Percentiles rank a stretch among this genome's conserved stretches.
Evolutionary conservation across 2,329 filamentous ascomycete genomes (phyloP).

Genomic region (Diaporthe capsici): DNA sequence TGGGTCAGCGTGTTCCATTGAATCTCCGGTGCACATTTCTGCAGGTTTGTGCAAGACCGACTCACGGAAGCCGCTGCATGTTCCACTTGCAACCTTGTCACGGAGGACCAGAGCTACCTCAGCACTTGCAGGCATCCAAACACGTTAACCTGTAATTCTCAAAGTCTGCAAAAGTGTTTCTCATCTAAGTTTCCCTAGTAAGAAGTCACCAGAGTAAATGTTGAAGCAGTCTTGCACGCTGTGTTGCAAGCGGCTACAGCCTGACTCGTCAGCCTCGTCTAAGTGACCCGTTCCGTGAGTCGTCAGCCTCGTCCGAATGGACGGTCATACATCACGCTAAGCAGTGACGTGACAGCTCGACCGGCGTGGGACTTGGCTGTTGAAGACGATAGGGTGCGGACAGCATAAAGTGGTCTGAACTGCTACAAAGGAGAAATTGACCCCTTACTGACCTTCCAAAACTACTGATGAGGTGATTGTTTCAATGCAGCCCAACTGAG

Average conservation of each 20-base stretch:
- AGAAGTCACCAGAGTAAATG: neutral
- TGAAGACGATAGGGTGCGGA: too few species aligned
- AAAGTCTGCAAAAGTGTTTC: neutral
- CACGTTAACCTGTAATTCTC: too few species aligned
- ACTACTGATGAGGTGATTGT: neutral
- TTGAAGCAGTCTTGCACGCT: neutral
- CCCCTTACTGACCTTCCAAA: too few species aligned
- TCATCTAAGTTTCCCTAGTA: neutral
- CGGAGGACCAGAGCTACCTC: neutral
- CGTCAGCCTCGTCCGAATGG: neutral
- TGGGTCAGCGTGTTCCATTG: neutral
- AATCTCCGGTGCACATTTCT: neutral
- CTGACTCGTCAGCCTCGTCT: slow-evolving; percentile 15
- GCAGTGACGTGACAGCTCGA: neutral
- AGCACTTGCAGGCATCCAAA: neutral
- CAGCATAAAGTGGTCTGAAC: too few species aligned
- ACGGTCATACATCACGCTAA: neutral
- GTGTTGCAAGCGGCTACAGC: neutral
- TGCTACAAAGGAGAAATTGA: too few species aligned
- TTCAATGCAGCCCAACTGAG: neutral
- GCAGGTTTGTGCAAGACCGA: neutral
- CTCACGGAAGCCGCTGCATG: neutral
- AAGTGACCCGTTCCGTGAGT: neutral
- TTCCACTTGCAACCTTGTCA: neutral
- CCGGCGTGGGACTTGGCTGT: neutral